A percentile compares a stretch with the other conserved stretches of the same genome.
phyloP scores from a whole-genome alignment of 2,329 filamentous ascomycete genomes.

The Botrytis sinoallii region DNA sequence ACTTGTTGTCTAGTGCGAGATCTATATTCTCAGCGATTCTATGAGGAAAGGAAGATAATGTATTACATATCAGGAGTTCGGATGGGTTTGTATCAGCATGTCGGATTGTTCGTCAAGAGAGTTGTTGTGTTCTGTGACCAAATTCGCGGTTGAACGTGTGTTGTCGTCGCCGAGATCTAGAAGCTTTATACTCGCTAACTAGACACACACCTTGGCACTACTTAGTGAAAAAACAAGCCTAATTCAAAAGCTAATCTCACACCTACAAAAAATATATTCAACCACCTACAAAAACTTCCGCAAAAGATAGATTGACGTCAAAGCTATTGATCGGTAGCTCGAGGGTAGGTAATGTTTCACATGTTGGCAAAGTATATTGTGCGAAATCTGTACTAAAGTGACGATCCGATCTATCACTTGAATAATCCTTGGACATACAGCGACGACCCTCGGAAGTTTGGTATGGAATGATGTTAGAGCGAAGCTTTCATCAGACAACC shows the following conservation, averaged over 20 bases:
- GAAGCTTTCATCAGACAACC: background rate
- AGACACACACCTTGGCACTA: background rate
- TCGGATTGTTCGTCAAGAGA: background rate
- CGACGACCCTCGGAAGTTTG: background rate
- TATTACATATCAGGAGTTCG: background rate
- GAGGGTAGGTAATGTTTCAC: background rate
- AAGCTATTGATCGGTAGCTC: background rate
- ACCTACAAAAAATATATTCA: background rate
- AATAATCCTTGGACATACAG: background rate
- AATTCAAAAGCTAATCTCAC: background rate
- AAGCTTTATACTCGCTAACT: background rate
- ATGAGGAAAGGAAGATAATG: background rate
- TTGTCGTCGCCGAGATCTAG: background rate
- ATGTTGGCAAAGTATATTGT: background rate
- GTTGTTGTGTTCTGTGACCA: background rate
- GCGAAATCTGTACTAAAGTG: background rate
- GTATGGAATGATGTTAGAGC: background rate
- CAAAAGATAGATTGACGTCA: background rate
- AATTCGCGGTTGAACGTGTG: background rate
- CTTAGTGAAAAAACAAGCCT: background rate
- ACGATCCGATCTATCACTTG: background rate
- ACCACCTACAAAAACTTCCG: background rate
- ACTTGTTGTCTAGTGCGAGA: background rate
- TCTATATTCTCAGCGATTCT: background rate
- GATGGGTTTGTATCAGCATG: background rate